Evolutionary conservation across 352 stramenopile genomes (phyloP).

Genomic region (Pythium dissotocum): DNA sequence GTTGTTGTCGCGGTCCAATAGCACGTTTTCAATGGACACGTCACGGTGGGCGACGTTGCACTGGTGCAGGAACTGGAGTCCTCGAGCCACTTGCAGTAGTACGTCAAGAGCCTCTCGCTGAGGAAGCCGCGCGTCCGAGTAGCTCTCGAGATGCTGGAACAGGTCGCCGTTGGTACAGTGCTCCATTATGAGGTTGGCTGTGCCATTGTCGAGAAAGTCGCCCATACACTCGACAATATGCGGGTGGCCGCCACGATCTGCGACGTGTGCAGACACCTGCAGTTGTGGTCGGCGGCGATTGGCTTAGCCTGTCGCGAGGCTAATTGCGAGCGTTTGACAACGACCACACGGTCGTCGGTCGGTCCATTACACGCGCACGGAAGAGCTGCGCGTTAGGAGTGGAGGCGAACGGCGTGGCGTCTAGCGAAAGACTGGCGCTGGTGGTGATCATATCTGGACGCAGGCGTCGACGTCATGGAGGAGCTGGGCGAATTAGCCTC

Average conservation of each 20-base stretch:
- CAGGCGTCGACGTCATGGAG: conserved; percentile 3
- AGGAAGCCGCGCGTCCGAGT: conserved; percentile 26
- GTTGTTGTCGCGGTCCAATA: conserved; percentile 28
- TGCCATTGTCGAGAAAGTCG: conserved; percentile 27
- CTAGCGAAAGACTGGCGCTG: conserved; percentile 10
- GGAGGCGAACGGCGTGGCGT: conserved; percentile 13
- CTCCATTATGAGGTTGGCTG: conserved; percentile 30
- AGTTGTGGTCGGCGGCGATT: conserved; percentile 25
- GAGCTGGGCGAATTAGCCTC: not conserved
- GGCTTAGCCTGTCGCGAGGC: conserved; percentile 1
- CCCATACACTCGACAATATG: conserved; percentile 23
- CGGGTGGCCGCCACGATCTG: conserved; percentile 27
- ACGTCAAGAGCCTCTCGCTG: conserved; percentile 29
- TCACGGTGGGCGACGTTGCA: conserved; percentile 48
- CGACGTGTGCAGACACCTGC: conserved; percentile 21
- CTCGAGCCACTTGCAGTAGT: conserved; percentile 33
- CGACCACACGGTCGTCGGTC: conserved; percentile 18
- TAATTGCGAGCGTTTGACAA: conserved; percentile 43
- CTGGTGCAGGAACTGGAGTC: conserved; percentile 35
- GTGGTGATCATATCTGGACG: not conserved
- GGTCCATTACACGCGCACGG: conserved; percentile 3
- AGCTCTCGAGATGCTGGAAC: conserved; percentile 27
- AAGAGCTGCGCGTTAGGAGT: conserved; percentile 22
- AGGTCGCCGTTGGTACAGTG: conserved; percentile 29
- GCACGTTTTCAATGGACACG: conserved; percentile 58